Evolutionary conservation across 2,329 filamentous ascomycete species (phyloP).

Genomic region (Sporothrix mexicana): DNA sequence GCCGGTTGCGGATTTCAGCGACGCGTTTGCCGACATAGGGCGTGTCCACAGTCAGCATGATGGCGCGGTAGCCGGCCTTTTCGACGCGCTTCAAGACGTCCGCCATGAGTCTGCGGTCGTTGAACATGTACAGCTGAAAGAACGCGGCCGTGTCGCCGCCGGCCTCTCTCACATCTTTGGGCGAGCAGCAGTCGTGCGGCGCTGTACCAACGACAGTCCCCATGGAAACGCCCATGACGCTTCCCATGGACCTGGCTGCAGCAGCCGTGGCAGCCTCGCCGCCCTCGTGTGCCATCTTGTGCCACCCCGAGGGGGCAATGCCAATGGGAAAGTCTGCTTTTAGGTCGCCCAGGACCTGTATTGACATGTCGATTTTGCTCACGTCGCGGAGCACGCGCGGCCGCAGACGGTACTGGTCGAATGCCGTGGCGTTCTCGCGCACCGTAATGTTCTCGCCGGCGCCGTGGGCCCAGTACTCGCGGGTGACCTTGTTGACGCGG

Average conservation of each 20-base stretch:
- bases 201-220: slow-evolving; percentile 49
- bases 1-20: slow-evolving; percentile 32
- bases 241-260: slow-evolving; percentile 50
- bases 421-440: slow-evolving; percentile 32
- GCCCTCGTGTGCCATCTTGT: slow-evolving; percentile 58
- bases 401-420: slow-evolving; percentile 37
- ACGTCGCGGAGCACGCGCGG: slow-evolving; percentile 46
- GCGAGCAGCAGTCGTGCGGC: slow-evolving; percentile 39
- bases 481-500: slow-evolving; percentile 28
- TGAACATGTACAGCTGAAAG: slow-evolving; percentile 62
- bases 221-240: slow-evolving; percentile 55
- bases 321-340: slow-evolving; percentile 54
- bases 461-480: slow-evolving; percentile 33
- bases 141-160: slow-evolving; percentile 46
- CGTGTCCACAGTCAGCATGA: slow-evolving; percentile 61
- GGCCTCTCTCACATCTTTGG: slow-evolving; percentile 52
- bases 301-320: slow-evolving; percentile 60
- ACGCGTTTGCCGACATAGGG: slow-evolving; percentile 48
- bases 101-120: slow-evolving; percentile 52
- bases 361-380: slow-evolving; percentile 35
- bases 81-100: slow-evolving; percentile 45
- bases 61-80: slow-evolving; percentile 36
- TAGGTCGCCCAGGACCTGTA: slow-evolving; percentile 40
- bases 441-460: slow-evolving; percentile 33
- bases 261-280: slow-evolving; percentile 57